These are phyloP conservation scores for Emericellopsis terricola DNA, from an alignment of 495 filamentous ascomycete genomes.

Conservation along the genomic window DNA sequence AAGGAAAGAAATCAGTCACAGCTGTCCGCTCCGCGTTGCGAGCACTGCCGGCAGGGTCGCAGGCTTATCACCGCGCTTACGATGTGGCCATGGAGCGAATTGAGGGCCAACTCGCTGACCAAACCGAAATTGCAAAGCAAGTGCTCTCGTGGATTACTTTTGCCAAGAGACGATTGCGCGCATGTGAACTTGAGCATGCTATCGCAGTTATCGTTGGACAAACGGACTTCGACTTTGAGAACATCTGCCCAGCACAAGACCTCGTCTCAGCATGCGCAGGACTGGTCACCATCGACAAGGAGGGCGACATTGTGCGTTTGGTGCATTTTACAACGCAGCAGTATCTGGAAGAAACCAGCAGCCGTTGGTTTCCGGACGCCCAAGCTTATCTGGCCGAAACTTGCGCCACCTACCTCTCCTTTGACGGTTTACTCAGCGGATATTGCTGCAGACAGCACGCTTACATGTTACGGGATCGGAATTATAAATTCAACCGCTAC, in stretches of 20 bases:
- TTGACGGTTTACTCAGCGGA: too few relatives aligned
- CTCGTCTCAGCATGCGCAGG: constrained; percentile 32
- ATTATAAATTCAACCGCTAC: too few relatives aligned
- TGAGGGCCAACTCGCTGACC: constrained; percentile 11
- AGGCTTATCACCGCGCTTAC: constrained; percentile 19
- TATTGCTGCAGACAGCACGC: too few relatives aligned
- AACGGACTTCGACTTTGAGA: constrained; percentile 18
- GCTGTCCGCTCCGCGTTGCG: constrained; percentile 18
- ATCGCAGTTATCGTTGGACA: constrained; percentile 18
- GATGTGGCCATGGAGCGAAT: constrained; percentile 25
- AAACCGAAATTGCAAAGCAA: constrained; percentile 13
- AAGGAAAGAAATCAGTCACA: constrained; percentile 11
- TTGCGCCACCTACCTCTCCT: constrained; percentile 30
- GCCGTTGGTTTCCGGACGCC: constrained; percentile 17
- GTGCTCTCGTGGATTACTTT: constrained; percentile 28
- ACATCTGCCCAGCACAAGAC: constrained; percentile 16
- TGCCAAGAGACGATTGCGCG: constrained; percentile 19
- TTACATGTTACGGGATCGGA: too few relatives aligned
- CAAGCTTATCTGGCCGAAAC: constrained; percentile 16
- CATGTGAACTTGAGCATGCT: constrained; percentile 27
- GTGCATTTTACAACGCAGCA: constrained; percentile 37
- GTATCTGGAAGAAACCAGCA: constrained; percentile 24
- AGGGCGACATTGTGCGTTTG: constrained; percentile 27
- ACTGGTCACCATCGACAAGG: constrained; percentile 28
- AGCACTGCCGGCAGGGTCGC: constrained; percentile 10